A percentile compares a stretch with the other conserved stretches of the same genome.
Conservation (phyloP, 179 eudicot species). For the Carnegiea gigantea region DNA sequence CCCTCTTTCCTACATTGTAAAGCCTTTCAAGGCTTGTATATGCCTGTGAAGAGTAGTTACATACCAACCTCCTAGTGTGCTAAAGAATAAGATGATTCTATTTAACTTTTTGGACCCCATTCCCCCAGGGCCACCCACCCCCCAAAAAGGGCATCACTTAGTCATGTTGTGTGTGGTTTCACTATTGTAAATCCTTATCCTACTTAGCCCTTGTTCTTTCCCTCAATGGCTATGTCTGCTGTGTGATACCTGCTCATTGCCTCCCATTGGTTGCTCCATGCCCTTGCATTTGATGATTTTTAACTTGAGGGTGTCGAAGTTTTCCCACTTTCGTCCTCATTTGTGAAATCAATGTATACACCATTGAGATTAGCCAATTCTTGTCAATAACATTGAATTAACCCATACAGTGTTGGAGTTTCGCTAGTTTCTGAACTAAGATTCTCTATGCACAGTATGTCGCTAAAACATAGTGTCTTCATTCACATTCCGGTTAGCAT, state of each 20-base stretch:
- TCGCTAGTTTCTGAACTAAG: neutral
- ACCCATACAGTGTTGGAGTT: neutral
- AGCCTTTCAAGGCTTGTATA: neutral
- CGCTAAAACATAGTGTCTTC: neutral
- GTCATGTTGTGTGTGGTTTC: neutral
- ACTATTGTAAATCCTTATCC: neutral
- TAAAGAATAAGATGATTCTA: neutral
- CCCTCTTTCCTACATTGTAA: neutral
- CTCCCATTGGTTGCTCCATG: neutral
- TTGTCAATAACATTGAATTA: neutral
- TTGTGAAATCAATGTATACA: neutral
- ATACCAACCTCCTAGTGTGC: neutral
- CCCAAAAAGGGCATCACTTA: neutral
- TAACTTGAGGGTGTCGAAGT: neutral
- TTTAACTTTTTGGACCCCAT: neutral
- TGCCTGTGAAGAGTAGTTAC: neutral
- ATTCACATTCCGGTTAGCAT: neutral
- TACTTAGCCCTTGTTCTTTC: neutral
- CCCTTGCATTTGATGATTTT: constrained; percentile 1
- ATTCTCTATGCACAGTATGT: neutral
- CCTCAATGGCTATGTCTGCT: neutral
- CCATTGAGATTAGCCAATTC: neutral
- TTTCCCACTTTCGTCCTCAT: neutral
- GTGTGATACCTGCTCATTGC: neutral
- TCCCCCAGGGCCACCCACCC: no score